Evolutionary conservation across 2,329 filamentous ascomycete species (phyloP), one percentile per base, ranked within the genome.

Genomic region (Pochonia chlamydosporia): DNA sequence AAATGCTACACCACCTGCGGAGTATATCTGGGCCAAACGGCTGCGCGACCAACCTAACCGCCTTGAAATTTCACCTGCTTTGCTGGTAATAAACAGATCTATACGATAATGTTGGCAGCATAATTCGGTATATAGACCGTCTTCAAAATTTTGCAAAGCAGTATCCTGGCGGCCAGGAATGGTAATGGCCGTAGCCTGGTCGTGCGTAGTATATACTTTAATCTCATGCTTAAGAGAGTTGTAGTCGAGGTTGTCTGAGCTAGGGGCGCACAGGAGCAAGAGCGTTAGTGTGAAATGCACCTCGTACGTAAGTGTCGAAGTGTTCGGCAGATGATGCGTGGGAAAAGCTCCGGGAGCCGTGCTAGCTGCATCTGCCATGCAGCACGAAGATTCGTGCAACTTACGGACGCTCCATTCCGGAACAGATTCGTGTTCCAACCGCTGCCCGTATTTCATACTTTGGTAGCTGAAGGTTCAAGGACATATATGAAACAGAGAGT

Each of bases 161-260:
- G 71, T 65, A 60, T 85, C 81, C 54, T 74, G 74, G 46, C 85
- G 81, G 14, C 87, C 87, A 1, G 88, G 88, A 47, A 93, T 91
- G 18, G 83, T 75, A 47, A 90, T 81, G 40, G 85, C 84, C 24
- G 73, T 73, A 42, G 82, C 84, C 57, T 86, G 81, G 64, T 84
- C 81, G 40, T 77, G 79, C 11, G 83, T 85, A 2, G 89, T 95
- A 61, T 89, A 80, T 50, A 78, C 78, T 65, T 92, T 93, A 72
- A 95, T 92, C 59, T 88, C 76, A 63, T 87, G 78, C 67, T 95
- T 95, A 53, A 95, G 78, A 42, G 87, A 87, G 64, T 92, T 89
- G 73, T 95, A 95, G 65, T 93, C 89, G 66, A 95, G 82, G 66
- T 95, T 93, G 64, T 91, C 85, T 89, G 40, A 16, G 20, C n/a